Evolutionary conservation across 2,329 filamentous ascomycete species (phyloP), one percentile per base, ranked within the genome.

Genomic region (Aspergillus jensenii): DNA sequence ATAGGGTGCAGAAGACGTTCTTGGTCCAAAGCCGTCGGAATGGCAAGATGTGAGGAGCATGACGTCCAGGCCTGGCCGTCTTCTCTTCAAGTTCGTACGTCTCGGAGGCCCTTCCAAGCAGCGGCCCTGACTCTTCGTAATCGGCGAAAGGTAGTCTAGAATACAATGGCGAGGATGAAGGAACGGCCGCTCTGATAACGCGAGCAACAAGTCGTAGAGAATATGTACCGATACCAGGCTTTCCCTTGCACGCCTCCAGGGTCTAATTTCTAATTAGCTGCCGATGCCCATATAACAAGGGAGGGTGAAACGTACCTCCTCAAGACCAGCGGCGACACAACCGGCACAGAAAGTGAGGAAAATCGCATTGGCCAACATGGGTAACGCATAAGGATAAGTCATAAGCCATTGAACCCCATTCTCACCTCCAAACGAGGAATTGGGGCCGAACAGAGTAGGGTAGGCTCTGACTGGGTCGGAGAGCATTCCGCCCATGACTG

Each of bases 401-500:
- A 75, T 79, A 70, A 89, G 81, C 85, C 88, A 89, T 47, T 80
- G 70, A 1, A 85, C 86, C 0, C 84, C 85, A 43, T 78, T 53
- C 43, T 78, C 73, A 9, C 83, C 83, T 4, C 83, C 83, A 51
- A 89, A 78, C 0, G 79, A 71, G 1, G 84, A 85, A 15, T 80
- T 80, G 5, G 81, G 78, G 2, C 85, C 87, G 65, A 91, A 90
- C 0, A 88, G 62, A 0, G 72, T 74, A 0, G 88, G 87, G 64
- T 90, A 84, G 21, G 79, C 86, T n/a, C 75, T 78, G 4, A 84
- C 81, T 0, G 88, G 88, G 66, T 90, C 86, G 7, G 88, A 85
- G 31, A 91, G 75, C 62, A 90, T 70, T 47, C 89, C 89, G 49
- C 88, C 88, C 74, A 87, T 78, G 46, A 81, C 79, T 81, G 49